Conservation (phyloP, 2,329 filamentous ascomycete genomes). For the Esteya vermicola region DNA sequence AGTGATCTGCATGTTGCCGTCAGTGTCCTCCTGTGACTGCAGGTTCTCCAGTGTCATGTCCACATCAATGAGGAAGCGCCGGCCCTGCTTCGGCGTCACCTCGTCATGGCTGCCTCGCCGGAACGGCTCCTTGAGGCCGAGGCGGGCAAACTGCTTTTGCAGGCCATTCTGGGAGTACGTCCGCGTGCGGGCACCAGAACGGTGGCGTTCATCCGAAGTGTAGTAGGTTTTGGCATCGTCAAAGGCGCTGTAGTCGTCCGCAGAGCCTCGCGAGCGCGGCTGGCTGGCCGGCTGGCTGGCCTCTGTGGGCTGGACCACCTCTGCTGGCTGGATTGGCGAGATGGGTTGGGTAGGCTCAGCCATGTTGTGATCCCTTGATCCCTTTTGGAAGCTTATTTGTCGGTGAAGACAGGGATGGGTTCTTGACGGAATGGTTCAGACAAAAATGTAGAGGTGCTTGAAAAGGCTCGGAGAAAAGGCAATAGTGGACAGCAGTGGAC, state of each 20-base stretch:
- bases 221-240: conserved; percentile 48
- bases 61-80: conserved; percentile 77
- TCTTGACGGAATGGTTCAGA: too few relatives aligned
- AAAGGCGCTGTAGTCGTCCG: conserved; percentile 34
- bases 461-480: too few relatives aligned
- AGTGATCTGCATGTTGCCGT: conserved; percentile 91
- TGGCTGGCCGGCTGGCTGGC: too few relatives aligned
- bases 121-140: conserved; percentile 38
- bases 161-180: conserved; percentile 46
- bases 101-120: conserved; percentile 58
- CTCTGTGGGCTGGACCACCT: not conserved
- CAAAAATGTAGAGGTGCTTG: too few relatives aligned
- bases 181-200: conserved; percentile 34
- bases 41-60: conserved; percentile 69
- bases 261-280: conserved; percentile 18
- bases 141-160: conserved; percentile 35
- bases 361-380: too few relatives aligned
- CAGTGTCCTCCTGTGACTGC: conserved; percentile 77
- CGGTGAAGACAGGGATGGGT: too few relatives aligned
- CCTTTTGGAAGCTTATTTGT: too few relatives aligned
- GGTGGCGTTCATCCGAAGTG: conserved; percentile 38
- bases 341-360: too few relatives aligned
- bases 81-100: conserved; percentile 43
- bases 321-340: too few relatives aligned
- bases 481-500: too few relatives aligned